A percentile compares a stretch with the other conserved stretches of the same genome.
Evolutionary conservation across 345 rosid species (phyloP).

Genomic region (Mangifera indica): DNA sequence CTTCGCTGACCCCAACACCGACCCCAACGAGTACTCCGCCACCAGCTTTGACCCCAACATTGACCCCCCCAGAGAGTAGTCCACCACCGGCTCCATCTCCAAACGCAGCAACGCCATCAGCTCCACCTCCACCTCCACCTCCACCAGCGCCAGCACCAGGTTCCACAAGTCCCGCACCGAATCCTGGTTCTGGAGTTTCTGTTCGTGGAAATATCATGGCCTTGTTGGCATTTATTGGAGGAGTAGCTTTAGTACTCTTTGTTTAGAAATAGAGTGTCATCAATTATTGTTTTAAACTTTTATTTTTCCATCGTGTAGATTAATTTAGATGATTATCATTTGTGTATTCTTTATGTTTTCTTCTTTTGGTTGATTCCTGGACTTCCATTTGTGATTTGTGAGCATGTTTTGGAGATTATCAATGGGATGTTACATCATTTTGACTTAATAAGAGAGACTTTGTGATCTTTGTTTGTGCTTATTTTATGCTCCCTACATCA

Average conservation of each 20-base stretch:
- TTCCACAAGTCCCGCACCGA: background rate
- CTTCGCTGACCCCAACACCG: background rate
- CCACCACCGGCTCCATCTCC: background rate
- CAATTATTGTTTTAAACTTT: background rate
- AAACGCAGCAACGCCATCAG: background rate
- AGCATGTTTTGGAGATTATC: slow-evolving; percentile 19
- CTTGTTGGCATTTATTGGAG: slow-evolving; percentile 35
- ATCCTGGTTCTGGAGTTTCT: slow-evolving; percentile 31
- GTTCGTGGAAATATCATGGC: slow-evolving; percentile 29
- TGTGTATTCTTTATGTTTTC: slow-evolving; percentile 32
- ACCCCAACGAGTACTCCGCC: slow-evolving; percentile 17
- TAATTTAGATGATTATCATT: slow-evolving; percentile 33
- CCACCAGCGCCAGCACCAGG: background rate
- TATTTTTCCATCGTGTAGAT: slow-evolving; percentile 20
- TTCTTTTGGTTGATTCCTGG: background rate
- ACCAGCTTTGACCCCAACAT: slow-evolving; percentile 14
- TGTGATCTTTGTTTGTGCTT: slow-evolving; percentile 19
- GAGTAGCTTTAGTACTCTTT: slow-evolving; percentile 31
- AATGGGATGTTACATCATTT: slow-evolving; percentile 26
- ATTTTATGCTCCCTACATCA: background rate
- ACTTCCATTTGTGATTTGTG: slow-evolving; percentile 5
- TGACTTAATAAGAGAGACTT: slow-evolving; percentile 34
- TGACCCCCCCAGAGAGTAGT: slow-evolving; percentile 11
- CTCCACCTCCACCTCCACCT: slow-evolving; percentile 14
- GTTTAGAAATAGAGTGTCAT: slow-evolving; percentile 20